Conservation (phyloP, 2,329 filamentous ascomycete genomes). For the Incumbomyces delicatus region DNA sequence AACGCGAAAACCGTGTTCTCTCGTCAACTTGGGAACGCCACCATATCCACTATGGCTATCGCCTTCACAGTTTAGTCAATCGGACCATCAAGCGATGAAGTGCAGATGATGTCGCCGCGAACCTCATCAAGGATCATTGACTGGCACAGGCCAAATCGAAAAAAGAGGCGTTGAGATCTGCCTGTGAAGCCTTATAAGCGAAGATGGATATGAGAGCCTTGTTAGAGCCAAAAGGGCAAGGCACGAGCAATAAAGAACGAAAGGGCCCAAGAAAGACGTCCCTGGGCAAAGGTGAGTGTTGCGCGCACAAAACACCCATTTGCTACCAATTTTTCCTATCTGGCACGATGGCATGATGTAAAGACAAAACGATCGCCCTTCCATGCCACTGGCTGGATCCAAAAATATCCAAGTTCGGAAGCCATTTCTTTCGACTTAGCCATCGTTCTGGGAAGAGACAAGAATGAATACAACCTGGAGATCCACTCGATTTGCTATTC, state of each 20-base stretch:
- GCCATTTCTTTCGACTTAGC: background rate
- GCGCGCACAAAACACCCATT: background rate
- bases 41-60: too few relatives aligned
- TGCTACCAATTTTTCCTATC: background rate
- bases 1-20: too few relatives aligned
- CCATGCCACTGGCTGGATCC: background rate
- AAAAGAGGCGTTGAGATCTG: conserved; percentile 19
- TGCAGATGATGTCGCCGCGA: background rate
- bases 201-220: conserved; percentile 7
- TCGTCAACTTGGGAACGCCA: too few relatives aligned
- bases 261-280: too few relatives aligned
- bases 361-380: background rate
- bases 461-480: background rate
- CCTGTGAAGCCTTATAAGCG: background rate
- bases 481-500: background rate
- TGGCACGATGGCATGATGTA: background rate
- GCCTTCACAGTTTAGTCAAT: too few relatives aligned
- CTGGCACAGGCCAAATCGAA: conserved; percentile 7
- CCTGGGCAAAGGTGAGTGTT: background rate
- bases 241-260: background rate
- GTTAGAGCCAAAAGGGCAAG: conserved; percentile 6
- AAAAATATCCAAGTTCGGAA: background rate
- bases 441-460: background rate
- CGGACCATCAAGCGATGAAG: background rate
- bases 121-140: background rate